Base-by-base conservation (phyloP, 371 early-diverging fungal species). In the Rhizopus stolonifer region DNA sequence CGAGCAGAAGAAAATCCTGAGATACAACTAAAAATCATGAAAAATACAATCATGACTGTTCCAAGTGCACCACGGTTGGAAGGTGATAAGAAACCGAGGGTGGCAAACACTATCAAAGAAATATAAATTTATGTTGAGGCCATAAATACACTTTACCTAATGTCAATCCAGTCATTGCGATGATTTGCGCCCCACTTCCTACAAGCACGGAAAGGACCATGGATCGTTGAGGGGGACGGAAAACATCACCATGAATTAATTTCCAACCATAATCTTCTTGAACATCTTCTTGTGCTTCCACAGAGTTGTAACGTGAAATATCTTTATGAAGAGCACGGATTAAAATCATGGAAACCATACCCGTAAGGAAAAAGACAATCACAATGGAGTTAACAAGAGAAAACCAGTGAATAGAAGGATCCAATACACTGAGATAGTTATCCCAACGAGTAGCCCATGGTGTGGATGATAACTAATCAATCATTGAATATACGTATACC, bases 381-480 rank as follows among this genome's bases (percentile, higher is more conserved):
- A 92, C 88, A 47, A 88, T 83, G 8, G 93, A 92, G 77, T 93
- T 93, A 47, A 91, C 83, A 56, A 94, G 71, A 55, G 88, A 86
- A 70, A 54, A 92, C 85, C 80, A 85, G 46, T 83, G 84, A 56
- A 95, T 93, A 56, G 90, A 82, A n/a, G 96, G 87, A 58, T 95
- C 93, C 14, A 80, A 70, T 13, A 88, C 83, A 49, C 88, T 74
- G 50, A 98, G 57, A 66, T 95, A 96, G 56, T 79, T 81, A 72
- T 96, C 96, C 96, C 97, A 96, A 36, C 97, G 86, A 3, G 95
- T 95, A 8, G 90, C 94, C 96, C 96, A 98, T 21, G 88, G 74
- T 18, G 80, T 88, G 6, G 62, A 60, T 1, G 88, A 85, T 21
- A 46, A 36, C 82, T 86, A 52, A 24, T 11, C 18, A 36, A 36